Evolutionary conservation across 163 green algal species (phyloP).

Genomic region (Scenedesmus sp.): DNA sequence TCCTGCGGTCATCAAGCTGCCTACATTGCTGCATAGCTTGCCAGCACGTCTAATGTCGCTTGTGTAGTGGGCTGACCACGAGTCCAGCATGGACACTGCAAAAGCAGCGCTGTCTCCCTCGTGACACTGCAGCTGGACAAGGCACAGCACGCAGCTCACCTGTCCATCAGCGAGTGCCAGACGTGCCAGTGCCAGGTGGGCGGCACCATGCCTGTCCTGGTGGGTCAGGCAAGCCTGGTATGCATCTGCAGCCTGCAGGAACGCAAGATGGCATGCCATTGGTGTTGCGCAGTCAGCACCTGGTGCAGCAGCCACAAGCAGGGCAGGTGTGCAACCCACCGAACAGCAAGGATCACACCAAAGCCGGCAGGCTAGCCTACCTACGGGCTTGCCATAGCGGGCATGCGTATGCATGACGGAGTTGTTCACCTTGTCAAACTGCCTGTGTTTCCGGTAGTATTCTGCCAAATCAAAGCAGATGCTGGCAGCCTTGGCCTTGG

Average conservation of each 20-base stretch:
- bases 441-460: constrained; percentile 55
- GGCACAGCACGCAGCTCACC: not conserved
- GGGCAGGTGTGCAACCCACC: not conserved
- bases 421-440: constrained; percentile 65
- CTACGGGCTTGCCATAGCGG: no score
- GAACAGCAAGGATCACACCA: not conserved
- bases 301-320: not conserved
- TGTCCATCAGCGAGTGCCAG: constrained; percentile 37
- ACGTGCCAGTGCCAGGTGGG: constrained; percentile 18
- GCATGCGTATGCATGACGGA: no score
- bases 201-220: constrained; percentile 30
- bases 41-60: no score
- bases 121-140: not conserved
- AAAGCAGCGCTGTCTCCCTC: no score
- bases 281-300: not conserved
- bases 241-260: constrained; percentile 18
- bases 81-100: no score
- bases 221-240: constrained; percentile 35
- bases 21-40: not conserved
- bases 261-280: not conserved
- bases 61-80: no score
- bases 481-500: constrained; percentile 54
- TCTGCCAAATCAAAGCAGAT: constrained; percentile 73
- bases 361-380: not conserved
- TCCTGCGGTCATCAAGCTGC: not conserved